Base-by-base conservation (phyloP, 768 basidiomycete genomes). In the Rhizopogon vulgaris region DNA sequence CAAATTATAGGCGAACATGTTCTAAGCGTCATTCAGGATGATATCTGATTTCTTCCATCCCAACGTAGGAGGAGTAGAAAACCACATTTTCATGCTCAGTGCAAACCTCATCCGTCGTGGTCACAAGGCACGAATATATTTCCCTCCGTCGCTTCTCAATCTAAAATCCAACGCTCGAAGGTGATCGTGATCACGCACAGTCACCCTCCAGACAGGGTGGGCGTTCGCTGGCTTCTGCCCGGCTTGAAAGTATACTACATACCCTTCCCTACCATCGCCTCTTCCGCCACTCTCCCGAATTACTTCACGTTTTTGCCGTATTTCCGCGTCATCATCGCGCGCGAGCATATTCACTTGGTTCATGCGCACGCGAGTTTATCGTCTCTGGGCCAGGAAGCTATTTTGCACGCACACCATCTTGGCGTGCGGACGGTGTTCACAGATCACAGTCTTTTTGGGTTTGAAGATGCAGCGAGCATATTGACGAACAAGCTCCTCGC, bases 11-110 rank as follows among this genome's bases (percentile, higher is more conserved):
- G 36, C n/a, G 12, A 38, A 15, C 6, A 2, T 14, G 32, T 57
- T 37, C 59, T 49, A 6, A 27, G 48, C 17, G 10, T 2, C 56
- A 95, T 15, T 24, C 43, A 46, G 94, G 41, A 93, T 98, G 90
- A 83, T 98, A 52, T 89, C 85, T 38, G 96, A 99, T 71, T 99
- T 98, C 74, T 99, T 97, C 71, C 84, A 90, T 63, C 96, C 96
- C 1, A 77, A 81, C 52, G 86, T 94, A 3, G 96, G 96, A 3
- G 96, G 96, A 7, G 95, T 99, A 30, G 96, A 98, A 71, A 94
- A 84, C 54, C 93, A 96, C 67, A 94, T 97, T 36, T 97, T 91
- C 70, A 90, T 90, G 81, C 78, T 99, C 42, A 85, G 86, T 52
- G 84, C 87, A 17, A 85, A 87, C 43, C 82, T 98, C 38, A 81